Conservation (phyloP, 192 early-diverging fungal species). For the Diversispora epigaea region DNA sequence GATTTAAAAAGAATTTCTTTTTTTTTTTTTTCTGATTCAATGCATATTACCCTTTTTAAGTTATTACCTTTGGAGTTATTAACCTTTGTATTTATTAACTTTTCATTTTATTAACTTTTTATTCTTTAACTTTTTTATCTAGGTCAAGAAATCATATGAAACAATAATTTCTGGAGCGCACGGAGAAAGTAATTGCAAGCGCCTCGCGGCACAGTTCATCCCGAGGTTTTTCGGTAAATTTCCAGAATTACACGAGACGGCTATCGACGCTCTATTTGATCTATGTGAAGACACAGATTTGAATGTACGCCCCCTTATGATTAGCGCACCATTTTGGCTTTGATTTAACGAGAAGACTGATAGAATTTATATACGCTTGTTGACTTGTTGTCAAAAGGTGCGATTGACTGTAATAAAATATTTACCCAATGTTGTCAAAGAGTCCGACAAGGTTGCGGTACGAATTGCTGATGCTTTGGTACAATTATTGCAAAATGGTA, state of each 20-base stretch:
- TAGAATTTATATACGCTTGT: not conserved
- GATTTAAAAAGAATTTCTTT: too few relatives aligned
- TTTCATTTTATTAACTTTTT: too few relatives aligned
- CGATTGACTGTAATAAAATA: slow-evolving; percentile 26
- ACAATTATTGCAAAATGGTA: slow-evolving; percentile 33
- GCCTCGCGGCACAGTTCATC: slow-evolving; percentile 30
- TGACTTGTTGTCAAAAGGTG: slow-evolving; percentile 5
- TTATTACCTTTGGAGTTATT: too few relatives aligned
- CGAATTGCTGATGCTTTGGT: slow-evolving; percentile 30
- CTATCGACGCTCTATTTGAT: slow-evolving; percentile 33
- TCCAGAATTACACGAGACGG: slow-evolving; percentile 26
- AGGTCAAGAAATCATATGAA: slow-evolving; percentile 21
- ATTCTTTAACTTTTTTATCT: too few relatives aligned
- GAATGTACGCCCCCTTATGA: slow-evolving; percentile 23
- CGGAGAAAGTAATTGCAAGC: slow-evolving; percentile 25
- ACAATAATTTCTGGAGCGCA: slow-evolving; percentile 26
- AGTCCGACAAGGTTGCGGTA: not conserved
- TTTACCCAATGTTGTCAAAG: slow-evolving; percentile 29
- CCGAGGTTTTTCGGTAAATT: slow-evolving; percentile 30
- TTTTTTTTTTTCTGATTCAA: too few relatives aligned
- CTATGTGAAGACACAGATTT: slow-evolving; percentile 33
- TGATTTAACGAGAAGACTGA: not conserved
- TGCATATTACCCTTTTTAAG: too few relatives aligned
- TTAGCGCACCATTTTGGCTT: slow-evolving; percentile 6
- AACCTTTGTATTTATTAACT: too few relatives aligned